Conservation (phyloP, 495 filamentous ascomycete genomes). For the Penicillium bovifimosum region DNA sequence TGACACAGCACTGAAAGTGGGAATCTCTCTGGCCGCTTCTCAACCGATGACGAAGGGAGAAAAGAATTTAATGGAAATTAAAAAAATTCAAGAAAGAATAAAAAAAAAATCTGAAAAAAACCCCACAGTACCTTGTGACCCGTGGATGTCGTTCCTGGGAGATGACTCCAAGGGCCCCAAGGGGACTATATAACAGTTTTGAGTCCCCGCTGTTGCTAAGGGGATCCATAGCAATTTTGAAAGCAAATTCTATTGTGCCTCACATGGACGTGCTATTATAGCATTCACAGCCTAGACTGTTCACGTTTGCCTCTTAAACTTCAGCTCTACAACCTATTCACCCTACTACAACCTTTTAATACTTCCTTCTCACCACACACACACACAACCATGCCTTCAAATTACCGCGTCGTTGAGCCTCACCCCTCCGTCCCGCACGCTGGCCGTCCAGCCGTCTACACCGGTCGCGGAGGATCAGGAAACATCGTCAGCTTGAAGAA, state of each 20-base stretch:
- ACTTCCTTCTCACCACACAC: neutral
- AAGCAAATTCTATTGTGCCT: neutral
- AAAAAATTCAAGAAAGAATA: slow-evolving; percentile 22
- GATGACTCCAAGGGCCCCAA: slow-evolving; percentile 2
- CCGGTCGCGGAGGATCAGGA: slow-evolving; percentile 82
- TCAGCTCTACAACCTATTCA: neutral
- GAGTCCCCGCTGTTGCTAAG: neutral
- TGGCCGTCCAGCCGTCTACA: slow-evolving; percentile 57
- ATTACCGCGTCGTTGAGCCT: slow-evolving; percentile 72
- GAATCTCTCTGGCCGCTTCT: slow-evolving; percentile 2
- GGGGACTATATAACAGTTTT: slow-evolving; percentile 1
- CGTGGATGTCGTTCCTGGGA: slow-evolving; percentile 27
- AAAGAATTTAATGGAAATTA: slow-evolving; percentile 7
- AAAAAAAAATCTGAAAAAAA: slow-evolving; percentile 9
- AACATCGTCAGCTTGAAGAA: slow-evolving; percentile 70
- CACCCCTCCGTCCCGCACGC: slow-evolving; percentile 64
- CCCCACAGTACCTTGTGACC: slow-evolving; percentile 22
- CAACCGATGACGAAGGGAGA: slow-evolving; percentile 13
- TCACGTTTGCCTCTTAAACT: slow-evolving; percentile 1
- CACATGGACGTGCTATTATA: slow-evolving; percentile 23
- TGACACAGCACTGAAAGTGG: slow-evolving; percentile 7
- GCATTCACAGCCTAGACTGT: slow-evolving; percentile 14
- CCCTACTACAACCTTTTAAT: neutral
- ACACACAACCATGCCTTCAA: slow-evolving; percentile 26
- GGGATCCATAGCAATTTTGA: neutral